Percentiles rank a stretch among this genome's conserved stretches.
phyloP scores from a whole-genome alignment of 75 land plant genomes.

The Adiantum capillusveneris region DNA sequence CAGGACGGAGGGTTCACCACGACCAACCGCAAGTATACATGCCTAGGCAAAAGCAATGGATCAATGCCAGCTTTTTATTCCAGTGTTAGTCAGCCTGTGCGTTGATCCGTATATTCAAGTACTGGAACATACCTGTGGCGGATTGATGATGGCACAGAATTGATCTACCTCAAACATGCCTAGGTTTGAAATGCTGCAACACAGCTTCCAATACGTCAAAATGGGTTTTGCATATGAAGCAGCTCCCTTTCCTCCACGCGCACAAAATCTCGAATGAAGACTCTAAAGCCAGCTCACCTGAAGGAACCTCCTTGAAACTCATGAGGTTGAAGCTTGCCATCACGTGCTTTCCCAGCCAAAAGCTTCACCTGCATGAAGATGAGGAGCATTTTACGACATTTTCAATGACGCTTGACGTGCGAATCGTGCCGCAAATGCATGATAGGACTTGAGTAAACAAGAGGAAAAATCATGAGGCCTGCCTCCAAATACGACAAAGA shows the following conservation, averaged over 20 bases:
- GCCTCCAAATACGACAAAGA: too few relatives aligned
- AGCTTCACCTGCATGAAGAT: slow-evolving; percentile 61
- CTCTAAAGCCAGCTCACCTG: slow-evolving; percentile 38
- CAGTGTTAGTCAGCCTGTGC: too few relatives aligned
- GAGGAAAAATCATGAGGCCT: too few relatives aligned
- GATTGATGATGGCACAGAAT: slow-evolving; percentile 97
- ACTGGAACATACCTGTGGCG: slow-evolving; percentile 67
- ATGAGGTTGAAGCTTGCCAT: slow-evolving; percentile 74
- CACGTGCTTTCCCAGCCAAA: slow-evolving; percentile 80
- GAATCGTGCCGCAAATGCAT: too few relatives aligned
- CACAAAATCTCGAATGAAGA: too few relatives aligned
- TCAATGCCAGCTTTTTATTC: background rate
- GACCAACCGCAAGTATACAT: slow-evolving; percentile 93
- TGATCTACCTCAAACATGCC: slow-evolving; percentile 94
- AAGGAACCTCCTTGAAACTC: slow-evolving; percentile 98
- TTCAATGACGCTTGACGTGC: too few relatives aligned
- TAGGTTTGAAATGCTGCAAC: slow-evolving; percentile 86
- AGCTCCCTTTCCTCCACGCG: too few relatives aligned
- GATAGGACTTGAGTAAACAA: too few relatives aligned
- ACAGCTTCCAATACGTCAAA: too few relatives aligned
- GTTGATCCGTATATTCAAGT: too few relatives aligned
- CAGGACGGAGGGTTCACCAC: slow-evolving; percentile 69
- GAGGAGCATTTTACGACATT: too few relatives aligned
- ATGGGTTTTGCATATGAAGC: too few relatives aligned
- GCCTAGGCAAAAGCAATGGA: slow-evolving; percentile 41